Base-by-base conservation (phyloP, 768 basidiomycete genomes). In the Xerocomellus intermedius region DNA sequence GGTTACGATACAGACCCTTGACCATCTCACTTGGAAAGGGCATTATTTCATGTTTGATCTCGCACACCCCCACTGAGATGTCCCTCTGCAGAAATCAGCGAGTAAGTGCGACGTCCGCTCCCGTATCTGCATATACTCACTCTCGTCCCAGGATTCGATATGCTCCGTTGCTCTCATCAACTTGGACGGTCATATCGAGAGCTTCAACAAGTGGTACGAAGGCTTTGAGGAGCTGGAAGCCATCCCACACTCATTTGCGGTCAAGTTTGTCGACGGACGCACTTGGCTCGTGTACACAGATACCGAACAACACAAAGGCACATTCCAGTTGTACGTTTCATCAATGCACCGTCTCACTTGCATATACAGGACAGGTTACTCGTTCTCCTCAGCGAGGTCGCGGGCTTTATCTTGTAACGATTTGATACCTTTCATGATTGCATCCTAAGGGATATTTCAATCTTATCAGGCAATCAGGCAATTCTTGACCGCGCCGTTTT, bases 151-250 rank as follows among this genome's bases (percentile, higher is more conserved):
- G 75, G 75, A 74, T 28, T 63, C 63, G 4, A 54, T 54, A 1
- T 57, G 54, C 28, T 58, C 70, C 2, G 28, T 73, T 3, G 69
- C 73, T 26, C 50, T 77, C 42, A 48, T 84, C n/a, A 67, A 77
- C 36, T 67, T 87, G 39, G 73, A 76, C 5, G 79, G 79, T 9
- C 70, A 73, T 8, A 63, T 85, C 16, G 70, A 67, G 42, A 79
- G 70, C 9, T 58, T 86, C 49, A 75, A 76, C 54, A 86, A 87
- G 60, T 85, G 84, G 81, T 75, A 80, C 52, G 82, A 87, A 52
- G 86, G 86, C 6, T 85, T 82, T 54, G 86, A 87, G 53, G 83
- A 86, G 43, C 67, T 88, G 33, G 77, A 83, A 64, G 79, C 85
- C 10, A 85, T 88, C 48, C 78, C 83, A 4, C 75, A 83, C 54